Base-by-base conservation (phyloP, 345 rosid species). In the Erucastrum elatum region DNA sequence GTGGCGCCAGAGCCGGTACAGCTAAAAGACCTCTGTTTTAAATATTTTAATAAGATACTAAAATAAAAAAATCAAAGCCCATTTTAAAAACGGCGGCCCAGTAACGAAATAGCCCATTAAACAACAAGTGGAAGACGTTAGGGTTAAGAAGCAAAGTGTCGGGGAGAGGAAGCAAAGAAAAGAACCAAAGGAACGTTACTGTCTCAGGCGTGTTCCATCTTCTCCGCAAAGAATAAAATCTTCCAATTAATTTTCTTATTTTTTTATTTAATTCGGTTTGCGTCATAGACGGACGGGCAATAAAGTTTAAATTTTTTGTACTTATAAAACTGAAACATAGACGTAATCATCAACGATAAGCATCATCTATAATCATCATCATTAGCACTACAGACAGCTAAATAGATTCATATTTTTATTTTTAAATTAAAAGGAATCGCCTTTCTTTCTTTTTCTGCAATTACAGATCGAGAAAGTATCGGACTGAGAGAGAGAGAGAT, bases 181-280 rank as follows among this genome's bases (percentile, higher is more conserved):
- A 46, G 5, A 41, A 41, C 49, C 53, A 3, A 12, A 79, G 53
- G 53, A 79, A 74, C 82, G 77, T 72, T 44, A 73, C 74, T n/a
- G 6, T 79, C 53, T 12, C 64, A 68, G 21, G 68, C 27, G 15
- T 9, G 65, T 55, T 16, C 16, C 15, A 55, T 49, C 60, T 72
- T 82, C 84, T 75, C 71, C 46, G 75, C 79, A 79, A 79, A 80
- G 72, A 79, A 82, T 70, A 70, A 77, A 75, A 39, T 64, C 39
- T 69, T 29, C 35, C 66, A 26, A 68, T 73, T 17, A 69, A 61
- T 63, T 75, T 75, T 68, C 77, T 31, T 72, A 79, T 59, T 78
- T 44, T 41, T 31, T 72, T 33, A 39, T 26, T 16, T 21, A 0
- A 15, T 49, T 8, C 37, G 26, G 33, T 68, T 77, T 77, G 75